Evolutionary conservation across 2,329 filamentous ascomycete genomes (phyloP).

Genomic region (Fusarium gaditjirri): DNA sequence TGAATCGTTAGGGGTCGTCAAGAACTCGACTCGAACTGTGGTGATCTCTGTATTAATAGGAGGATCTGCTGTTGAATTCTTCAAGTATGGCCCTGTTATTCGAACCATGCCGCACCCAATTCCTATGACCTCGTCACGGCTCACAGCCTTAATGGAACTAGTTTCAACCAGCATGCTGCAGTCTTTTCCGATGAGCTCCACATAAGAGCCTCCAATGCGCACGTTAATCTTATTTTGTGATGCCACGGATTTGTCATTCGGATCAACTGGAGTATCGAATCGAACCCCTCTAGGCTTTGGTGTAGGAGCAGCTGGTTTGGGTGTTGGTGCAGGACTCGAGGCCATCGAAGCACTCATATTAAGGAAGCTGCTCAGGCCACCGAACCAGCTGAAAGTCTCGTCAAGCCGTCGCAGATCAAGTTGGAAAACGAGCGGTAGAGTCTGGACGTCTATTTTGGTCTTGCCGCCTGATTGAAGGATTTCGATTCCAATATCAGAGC

Average conservation of each 20-base stretch:
- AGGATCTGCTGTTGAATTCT: slow-evolving; percentile 63
- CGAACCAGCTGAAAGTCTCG: slow-evolving; percentile 88
- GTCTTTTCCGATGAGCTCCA: slow-evolving; percentile 80
- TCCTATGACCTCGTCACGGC: slow-evolving; percentile 76
- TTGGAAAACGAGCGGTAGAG: slow-evolving; percentile 78
- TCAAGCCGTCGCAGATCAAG: slow-evolving; percentile 85
- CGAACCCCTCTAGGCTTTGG: slow-evolving; percentile 66
- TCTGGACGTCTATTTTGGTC: slow-evolving; percentile 72
- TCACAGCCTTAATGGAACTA: slow-evolving; percentile 83
- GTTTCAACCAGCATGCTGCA: slow-evolving; percentile 80
- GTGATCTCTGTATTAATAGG: slow-evolving; percentile 71
- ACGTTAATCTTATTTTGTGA: slow-evolving; percentile 77
- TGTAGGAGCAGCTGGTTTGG: slow-evolving; percentile 51
- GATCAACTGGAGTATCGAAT: slow-evolving; percentile 64
- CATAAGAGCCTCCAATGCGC: slow-evolving; percentile 78
- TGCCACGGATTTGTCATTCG: slow-evolving; percentile 58
- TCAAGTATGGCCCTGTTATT: slow-evolving; percentile 75
- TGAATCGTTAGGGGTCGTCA: slow-evolving; percentile 76
- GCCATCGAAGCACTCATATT: slow-evolving; percentile 88
- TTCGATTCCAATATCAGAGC: slow-evolving; percentile 67
- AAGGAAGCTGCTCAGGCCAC: slow-evolving; percentile 89
- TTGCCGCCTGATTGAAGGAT: slow-evolving; percentile 57
- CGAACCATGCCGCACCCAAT: slow-evolving; percentile 80
- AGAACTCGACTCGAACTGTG: slow-evolving; percentile 77
- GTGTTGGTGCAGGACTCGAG: slow-evolving; percentile 70